A percentile compares a stretch with the other conserved stretches of the same genome.
Conservation (phyloP, 176 grass and related monocot species). For the Avena sativa region DNA sequence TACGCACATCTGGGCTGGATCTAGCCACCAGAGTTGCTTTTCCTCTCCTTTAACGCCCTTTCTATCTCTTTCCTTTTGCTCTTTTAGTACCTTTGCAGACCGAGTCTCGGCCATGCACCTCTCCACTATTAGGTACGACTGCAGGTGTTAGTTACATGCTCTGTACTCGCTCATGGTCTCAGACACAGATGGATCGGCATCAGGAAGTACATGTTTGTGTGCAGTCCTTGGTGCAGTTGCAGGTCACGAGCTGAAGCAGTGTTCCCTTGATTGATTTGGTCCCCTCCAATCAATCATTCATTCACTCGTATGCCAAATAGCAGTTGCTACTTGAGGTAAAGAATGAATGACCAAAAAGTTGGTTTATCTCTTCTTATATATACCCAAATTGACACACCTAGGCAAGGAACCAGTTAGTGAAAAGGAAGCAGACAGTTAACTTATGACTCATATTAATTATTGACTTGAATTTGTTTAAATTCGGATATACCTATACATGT, state of each 20-base stretch:
- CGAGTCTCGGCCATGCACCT: conserved; percentile 8
- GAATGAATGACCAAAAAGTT: not conserved
- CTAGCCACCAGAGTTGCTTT: conserved; percentile 41
- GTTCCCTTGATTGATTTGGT: conserved; percentile 27
- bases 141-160: conserved; percentile 21
- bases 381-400: not conserved
- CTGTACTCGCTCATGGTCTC: not conserved
- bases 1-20: conserved; percentile 28
- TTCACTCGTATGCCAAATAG: not conserved
- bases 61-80: conserved; percentile 14
- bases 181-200: conserved; percentile 32
- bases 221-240: conserved; percentile 22
- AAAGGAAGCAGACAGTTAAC: too few relatives aligned
- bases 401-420: not conserved
- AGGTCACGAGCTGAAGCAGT: conserved; percentile 37
- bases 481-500: too few relatives aligned
- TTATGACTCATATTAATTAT: too few relatives aligned
- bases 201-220: conserved; percentile 43
- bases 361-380: not conserved
- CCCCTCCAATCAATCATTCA: conserved; percentile 40
- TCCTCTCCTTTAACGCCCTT: not conserved
- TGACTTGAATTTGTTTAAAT: too few relatives aligned
- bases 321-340: not conserved
- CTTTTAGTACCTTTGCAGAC: conserved; percentile 18
- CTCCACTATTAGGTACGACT: not conserved